Evolutionary conservation across 257 asterid species (phyloP).

Genomic region (Verbascum thapsus): DNA sequence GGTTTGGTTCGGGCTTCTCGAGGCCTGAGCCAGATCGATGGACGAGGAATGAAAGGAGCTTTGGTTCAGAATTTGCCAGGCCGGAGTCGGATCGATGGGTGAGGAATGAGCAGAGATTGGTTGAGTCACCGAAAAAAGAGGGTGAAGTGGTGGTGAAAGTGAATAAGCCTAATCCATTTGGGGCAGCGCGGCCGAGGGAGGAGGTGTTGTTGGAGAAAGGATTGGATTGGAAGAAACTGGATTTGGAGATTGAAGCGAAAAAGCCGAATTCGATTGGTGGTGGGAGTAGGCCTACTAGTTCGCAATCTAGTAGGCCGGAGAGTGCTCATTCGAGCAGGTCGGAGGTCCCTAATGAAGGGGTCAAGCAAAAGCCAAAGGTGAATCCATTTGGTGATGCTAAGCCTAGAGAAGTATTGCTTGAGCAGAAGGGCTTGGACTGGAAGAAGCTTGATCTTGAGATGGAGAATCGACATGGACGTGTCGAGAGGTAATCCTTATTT

Average conservation of each 20-base stretch:
- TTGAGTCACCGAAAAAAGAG: constrained; percentile 37
- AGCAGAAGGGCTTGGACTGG: constrained; percentile 74
- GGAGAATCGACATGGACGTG: constrained; percentile 50
- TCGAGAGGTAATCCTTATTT: constrained; percentile 48
- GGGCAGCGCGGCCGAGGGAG: constrained; percentile 73
- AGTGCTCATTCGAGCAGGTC: constrained; percentile 58
- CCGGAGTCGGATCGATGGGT: constrained; percentile 57
- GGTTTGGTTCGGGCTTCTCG: constrained; percentile 42
- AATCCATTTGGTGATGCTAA: constrained; percentile 77
- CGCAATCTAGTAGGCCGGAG: constrained; percentile 64
- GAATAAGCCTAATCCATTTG: constrained; percentile 65
- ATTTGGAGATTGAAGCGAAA: constrained; percentile 51
- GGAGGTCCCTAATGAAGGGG: constrained; percentile 42
- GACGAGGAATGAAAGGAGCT: constrained; percentile 40
- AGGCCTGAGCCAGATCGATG: constrained; percentile 56
- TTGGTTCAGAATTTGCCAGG: constrained; percentile 37
- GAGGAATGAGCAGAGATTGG: constrained; percentile 37
- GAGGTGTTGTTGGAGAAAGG: constrained; percentile 71
- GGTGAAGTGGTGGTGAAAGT: constrained; percentile 33
- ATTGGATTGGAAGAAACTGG: constrained; percentile 69
- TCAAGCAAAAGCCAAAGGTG: constrained; percentile 55
- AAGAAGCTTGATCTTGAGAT: constrained; percentile 66
- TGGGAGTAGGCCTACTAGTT: constrained; percentile 58
- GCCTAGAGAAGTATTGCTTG: constrained; percentile 72
- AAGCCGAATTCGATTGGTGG: constrained; percentile 30